Base-by-base conservation (phyloP, 2,329 filamentous ascomycete species). In the Tolypocladium cylindrosporum region DNA sequence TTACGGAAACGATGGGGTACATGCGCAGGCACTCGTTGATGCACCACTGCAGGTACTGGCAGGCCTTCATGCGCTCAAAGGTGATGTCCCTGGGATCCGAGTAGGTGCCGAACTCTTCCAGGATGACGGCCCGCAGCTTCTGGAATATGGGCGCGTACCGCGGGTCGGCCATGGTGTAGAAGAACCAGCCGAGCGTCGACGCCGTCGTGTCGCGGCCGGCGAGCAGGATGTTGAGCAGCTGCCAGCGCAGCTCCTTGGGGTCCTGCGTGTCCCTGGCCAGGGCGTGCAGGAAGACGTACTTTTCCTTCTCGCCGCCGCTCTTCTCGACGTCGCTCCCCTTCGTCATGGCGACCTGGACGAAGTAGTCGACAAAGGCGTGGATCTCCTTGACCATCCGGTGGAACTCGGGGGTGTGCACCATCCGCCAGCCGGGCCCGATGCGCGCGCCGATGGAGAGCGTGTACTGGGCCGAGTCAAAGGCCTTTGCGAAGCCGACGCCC, bases 341-440 rank as follows among this genome's bases (percentile, higher is more conserved):
- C 9, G 51, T 74, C 69, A 58, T 88, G 72, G 11, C 84, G 77
- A 56, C 76, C 55, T 83, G 79, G 61, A 90, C 87, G 68, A 83
- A 89, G n/a, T 78, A 79, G 62, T 83, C 79, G n/a, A 89, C 80
- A 66, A 90, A 91, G 10, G 78, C 70, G 66, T 91, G 83, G 69
- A 90, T 81, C n/a, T 78, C 73, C 37, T 80, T 77, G 55, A 89
- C 85, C 9, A 86, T 81, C 58, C 83, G 79, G 60, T 75, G 77
- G 68, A 90, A 90, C 2, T 82, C 79, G 54, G 81, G 74, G 1
- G 84, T 71, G 36, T 74, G 71, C 14, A 76, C 67, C 4, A 79
- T 61, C 74, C 76, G 79, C 65, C 78, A 77, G 55, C 74, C 65
- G 51, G 72, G 72, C 5, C 71, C 72, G 8, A 77, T 62, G 1